A percentile compares a stretch with the other conserved stretches of the same genome.
phyloP scores from a whole-genome alignment of 345 rosid species.

The Bruguiera sexangula region DNA sequence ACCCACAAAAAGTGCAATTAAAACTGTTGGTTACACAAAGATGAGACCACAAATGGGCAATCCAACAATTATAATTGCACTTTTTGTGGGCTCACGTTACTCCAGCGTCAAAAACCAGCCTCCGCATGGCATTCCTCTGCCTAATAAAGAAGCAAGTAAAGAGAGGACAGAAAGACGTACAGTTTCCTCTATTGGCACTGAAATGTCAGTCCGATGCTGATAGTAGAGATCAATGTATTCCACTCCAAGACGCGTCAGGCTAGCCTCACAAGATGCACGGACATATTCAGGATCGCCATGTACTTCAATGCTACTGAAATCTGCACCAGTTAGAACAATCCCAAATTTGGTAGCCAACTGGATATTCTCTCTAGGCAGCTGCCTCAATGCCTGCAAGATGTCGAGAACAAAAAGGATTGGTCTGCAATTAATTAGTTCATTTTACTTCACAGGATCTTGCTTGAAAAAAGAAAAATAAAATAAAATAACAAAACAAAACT shows the following conservation, averaged over 20 bases:
- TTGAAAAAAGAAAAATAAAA: not conserved
- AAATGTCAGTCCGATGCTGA: constrained; percentile 30
- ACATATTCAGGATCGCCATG: constrained; percentile 32
- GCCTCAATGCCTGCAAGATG: constrained; percentile 25
- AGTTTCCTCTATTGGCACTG: constrained; percentile 31
- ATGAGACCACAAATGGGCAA: no score
- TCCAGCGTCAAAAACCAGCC: no score
- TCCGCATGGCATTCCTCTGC: no score
- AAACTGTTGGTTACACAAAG: no score
- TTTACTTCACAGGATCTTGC: not conserved
- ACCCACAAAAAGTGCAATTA: no score
- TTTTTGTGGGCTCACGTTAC: no score
- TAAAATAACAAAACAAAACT: not conserved
- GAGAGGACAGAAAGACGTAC: constrained; percentile 7
- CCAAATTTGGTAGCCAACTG: constrained; percentile 35
- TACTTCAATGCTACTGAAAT: not conserved
- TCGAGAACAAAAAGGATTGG: no score
- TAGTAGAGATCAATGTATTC: constrained; percentile 35
- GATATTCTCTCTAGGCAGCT: constrained; percentile 29
- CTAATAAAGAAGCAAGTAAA: not conserved
- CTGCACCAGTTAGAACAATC: not conserved
- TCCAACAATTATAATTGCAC: no score
- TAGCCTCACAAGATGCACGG: constrained; percentile 29
- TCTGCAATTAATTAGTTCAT: no score
- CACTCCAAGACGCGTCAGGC: constrained; percentile 30